A percentile compares a stretch with the other conserved stretches of the same genome.
Conservation (phyloP, 1,139 yeast genomes). For the Suhomyces bokatorum region DNA sequence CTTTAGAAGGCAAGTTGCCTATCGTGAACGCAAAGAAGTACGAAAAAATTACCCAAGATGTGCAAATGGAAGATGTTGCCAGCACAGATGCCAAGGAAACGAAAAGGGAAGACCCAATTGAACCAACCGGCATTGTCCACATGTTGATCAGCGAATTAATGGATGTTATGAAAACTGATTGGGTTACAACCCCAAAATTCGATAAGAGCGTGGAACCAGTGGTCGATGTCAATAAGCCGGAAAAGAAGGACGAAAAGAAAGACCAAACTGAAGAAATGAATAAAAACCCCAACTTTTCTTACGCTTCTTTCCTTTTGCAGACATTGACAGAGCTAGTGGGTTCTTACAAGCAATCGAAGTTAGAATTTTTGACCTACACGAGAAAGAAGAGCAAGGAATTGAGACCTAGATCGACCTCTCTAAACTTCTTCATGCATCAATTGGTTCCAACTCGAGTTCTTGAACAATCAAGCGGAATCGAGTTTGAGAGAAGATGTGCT, state of each 20-base stretch:
- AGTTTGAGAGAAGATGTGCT: slow-evolving; percentile 35
- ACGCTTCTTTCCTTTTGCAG: slow-evolving; percentile 68
- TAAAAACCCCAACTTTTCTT: slow-evolving; percentile 53
- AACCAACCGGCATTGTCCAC: slow-evolving; percentile 62
- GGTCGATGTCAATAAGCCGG: slow-evolving; percentile 13
- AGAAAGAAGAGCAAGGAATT: slow-evolving; percentile 44
- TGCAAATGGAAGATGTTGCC: slow-evolving; percentile 33
- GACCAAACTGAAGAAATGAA: slow-evolving; percentile 30
- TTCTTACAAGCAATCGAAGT: slow-evolving; percentile 78
- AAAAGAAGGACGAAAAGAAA: slow-evolving; percentile 16
- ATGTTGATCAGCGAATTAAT: slow-evolving; percentile 64
- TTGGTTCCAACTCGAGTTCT: slow-evolving; percentile 59
- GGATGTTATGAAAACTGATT: slow-evolving; percentile 52
- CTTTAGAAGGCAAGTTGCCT: slow-evolving; percentile 16
- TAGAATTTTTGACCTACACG: slow-evolving; percentile 78
- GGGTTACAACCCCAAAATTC: slow-evolving; percentile 40
- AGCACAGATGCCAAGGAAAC: not conserved
- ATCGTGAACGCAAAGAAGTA: slow-evolving; percentile 15
- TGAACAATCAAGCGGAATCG: slow-evolving; percentile 31
- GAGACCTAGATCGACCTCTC: slow-evolving; percentile 70
- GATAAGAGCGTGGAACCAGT: slow-evolving; percentile 12
- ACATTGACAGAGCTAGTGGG: slow-evolving; percentile 69
- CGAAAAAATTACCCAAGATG: slow-evolving; percentile 28
- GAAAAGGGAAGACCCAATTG: slow-evolving; percentile 19
- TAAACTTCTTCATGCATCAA: slow-evolving; percentile 77